These are phyloP conservation scores for Blastocystis sp. DNA, from an alignment of 352 stramenopile genomes.

Conservation along the genomic window DNA sequence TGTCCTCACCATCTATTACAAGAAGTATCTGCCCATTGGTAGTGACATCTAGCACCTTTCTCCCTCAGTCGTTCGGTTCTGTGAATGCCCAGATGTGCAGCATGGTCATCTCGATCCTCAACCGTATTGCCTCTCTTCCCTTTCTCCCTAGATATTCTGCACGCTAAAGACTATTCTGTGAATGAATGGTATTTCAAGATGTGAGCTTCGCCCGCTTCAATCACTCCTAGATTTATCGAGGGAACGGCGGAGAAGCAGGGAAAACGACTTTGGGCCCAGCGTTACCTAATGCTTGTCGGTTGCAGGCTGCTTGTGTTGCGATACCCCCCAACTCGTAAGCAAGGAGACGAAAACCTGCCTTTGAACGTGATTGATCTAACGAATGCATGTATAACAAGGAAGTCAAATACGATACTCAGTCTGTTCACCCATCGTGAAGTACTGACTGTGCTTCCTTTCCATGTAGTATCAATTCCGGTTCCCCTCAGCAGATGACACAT, in stretches of 20 bases:
- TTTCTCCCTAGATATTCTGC: neutral
- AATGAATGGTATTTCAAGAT: neutral
- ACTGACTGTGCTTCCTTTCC: neutral
- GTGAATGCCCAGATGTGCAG: neutral
- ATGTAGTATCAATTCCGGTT: slow-evolving; percentile 29
- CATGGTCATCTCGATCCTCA: neutral
- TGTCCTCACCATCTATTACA: slow-evolving; percentile 35
- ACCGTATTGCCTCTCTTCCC: neutral
- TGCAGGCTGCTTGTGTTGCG: slow-evolving; percentile 22
- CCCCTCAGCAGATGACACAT: neutral
- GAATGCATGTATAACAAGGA: neutral
- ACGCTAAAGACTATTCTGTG: neutral
- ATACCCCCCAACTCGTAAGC: neutral
- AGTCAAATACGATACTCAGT: neutral
- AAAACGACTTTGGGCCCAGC: slow-evolving; percentile 17
- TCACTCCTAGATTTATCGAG: slow-evolving; percentile 24
- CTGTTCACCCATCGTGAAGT: slow-evolving; percentile 30
- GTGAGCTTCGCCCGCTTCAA: neutral
- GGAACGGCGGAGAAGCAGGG: slow-evolving; percentile 50
- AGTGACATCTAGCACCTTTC: neutral
- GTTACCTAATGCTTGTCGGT: slow-evolving; percentile 16
- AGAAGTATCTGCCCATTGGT: neutral
- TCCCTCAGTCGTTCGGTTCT: neutral
- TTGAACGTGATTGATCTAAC: slow-evolving; percentile 35
- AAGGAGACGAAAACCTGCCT: neutral